These are phyloP conservation scores for Arthroderma sp. DNA, from an alignment of 2,329 filamentous ascomycete genomes.

Conservation along the genomic window DNA sequence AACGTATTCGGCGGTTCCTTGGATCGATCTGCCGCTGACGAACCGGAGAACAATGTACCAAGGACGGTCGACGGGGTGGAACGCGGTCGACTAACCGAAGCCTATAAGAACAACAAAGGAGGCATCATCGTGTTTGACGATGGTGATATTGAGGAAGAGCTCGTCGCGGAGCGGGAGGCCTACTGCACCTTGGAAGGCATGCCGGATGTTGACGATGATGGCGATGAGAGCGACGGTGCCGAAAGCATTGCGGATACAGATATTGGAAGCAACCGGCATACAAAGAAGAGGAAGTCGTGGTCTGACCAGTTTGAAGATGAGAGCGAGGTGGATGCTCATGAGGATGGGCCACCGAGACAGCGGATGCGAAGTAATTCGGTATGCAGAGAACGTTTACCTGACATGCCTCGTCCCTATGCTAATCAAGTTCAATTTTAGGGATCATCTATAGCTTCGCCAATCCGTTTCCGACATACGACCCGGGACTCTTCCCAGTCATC, in stretches of 20 bases:
- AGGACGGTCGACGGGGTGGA: conserved; percentile 53
- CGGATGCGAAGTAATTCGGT: conserved; percentile 81
- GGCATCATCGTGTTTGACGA: conserved; percentile 93
- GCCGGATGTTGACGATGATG: conserved; percentile 68
- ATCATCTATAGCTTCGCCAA: conserved; percentile 30
- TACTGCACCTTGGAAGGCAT: conserved; percentile 80
- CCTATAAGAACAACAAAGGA: conserved; percentile 65
- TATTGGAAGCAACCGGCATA: conserved; percentile 23
- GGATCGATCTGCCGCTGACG: conserved; percentile 15
- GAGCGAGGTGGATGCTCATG: conserved; percentile 42
- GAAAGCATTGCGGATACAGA: conserved; percentile 48
- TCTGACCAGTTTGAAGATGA: conserved; percentile 58
- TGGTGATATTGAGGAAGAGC: conserved; percentile 79
- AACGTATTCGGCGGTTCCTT: conserved; percentile 78
- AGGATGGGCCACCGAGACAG: conserved; percentile 63
- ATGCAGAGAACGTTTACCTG: conserved; percentile 14
- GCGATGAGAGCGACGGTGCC: conserved; percentile 44
- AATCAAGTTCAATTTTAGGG: conserved; percentile 14
- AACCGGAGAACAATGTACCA: conserved; percentile 14
- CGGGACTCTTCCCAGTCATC: conserved; percentile 34
- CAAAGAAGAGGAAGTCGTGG: conserved; percentile 67
- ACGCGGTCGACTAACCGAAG: conserved; percentile 56
- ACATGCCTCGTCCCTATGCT: too few species aligned
- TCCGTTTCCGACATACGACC: conserved; percentile 26
- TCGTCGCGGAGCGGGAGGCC: conserved; percentile 61